Percentiles rank a stretch among this genome's conserved stretches.
These are phyloP conservation scores for Euphorbia tirucalli DNA, from an alignment of 345 rosid genomes.

Conservation along the genomic window DNA sequence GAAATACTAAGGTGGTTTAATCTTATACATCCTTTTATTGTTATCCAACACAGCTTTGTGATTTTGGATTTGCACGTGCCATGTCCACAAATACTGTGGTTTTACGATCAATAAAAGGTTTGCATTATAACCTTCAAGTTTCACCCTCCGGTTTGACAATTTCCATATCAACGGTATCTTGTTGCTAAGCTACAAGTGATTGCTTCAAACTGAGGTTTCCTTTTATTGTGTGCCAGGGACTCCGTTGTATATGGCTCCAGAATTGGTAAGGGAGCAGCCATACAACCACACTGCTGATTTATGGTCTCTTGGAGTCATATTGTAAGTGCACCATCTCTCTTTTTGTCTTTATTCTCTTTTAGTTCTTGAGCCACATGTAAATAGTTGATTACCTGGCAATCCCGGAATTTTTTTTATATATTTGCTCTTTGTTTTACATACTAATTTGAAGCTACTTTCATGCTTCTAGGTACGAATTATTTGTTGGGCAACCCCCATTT, in stretches of 20 bases:
- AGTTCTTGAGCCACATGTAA: neutral
- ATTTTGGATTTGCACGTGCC: constrained; percentile 99
- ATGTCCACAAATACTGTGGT: constrained; percentile 98
- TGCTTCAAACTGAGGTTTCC: neutral
- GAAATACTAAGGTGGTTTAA: neutral
- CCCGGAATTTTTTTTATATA: neutral
- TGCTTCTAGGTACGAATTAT: constrained; percentile 76
- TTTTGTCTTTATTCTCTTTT: neutral
- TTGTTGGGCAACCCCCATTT: constrained; percentile 97
- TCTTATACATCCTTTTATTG: constrained; percentile 16
- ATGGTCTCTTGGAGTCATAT: constrained; percentile 99
- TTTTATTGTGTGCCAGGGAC: constrained; percentile 53
- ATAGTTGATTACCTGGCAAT: neutral
- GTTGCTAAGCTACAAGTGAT: neutral
- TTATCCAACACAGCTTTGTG: constrained; percentile 69
- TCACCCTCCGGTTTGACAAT: neutral
- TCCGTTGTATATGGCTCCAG: constrained; percentile 98
- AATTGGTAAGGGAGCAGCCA: constrained; percentile 93
- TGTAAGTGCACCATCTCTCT: constrained; percentile 44
- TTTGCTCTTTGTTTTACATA: neutral
- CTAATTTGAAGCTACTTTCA: constrained; percentile 5
- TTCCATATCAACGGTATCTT: neutral
- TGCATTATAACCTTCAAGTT: constrained; percentile 11
- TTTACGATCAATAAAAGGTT: constrained; percentile 93
- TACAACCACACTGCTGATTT: constrained; percentile 96